Evolutionary conservation across 257 asterid species (phyloP), one percentile per base, ranked within the genome.

Genomic region (Apocynum venetum): DNA sequence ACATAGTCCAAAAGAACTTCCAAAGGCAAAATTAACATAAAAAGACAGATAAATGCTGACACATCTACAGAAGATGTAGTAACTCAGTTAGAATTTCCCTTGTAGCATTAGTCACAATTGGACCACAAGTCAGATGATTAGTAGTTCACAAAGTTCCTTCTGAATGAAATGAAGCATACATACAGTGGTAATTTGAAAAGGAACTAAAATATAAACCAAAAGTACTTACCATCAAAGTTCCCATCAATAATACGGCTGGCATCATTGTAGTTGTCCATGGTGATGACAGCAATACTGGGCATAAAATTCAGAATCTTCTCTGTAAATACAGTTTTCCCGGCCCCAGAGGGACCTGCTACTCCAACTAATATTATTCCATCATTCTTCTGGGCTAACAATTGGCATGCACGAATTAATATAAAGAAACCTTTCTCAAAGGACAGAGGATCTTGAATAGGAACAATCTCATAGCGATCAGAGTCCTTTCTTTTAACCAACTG

Each of bases 321-420:
- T 0, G 98, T 91, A 64, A 95, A 91, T 63, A 95, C 89, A 0
- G 98, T 90, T 87, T 95, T 95, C 70, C 98, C 98, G 60, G 98
- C 98, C 40, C 98, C 98, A 76, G 98, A 95, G 49, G 98, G 98
- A 43, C 98, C 98, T 9, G 98, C 98, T 57, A 93, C 93, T 61
- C 98, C 98, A 49, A 95, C 94, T 44, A 95, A 82, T 55, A 85
- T 80, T 67, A 95, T 89, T 68, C 98, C 97, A 59, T 93, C 94
- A 81, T 95, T 95, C 82, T 91, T 90, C 83, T 95, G 98, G 83
- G 94, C 91, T 86, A 95, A 82, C 82, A 95, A 86, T 79, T 95
- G 98, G 86, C 97, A 93, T 7, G 98, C 98, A 61, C 98, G 96
- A 74, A 92, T 89, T 56, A 90, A 89, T 47, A 86, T 87, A 78